phyloP scores from a whole-genome alignment of 1,284 basidiomycete species.

The Leccinum pallidistipes region DNA sequence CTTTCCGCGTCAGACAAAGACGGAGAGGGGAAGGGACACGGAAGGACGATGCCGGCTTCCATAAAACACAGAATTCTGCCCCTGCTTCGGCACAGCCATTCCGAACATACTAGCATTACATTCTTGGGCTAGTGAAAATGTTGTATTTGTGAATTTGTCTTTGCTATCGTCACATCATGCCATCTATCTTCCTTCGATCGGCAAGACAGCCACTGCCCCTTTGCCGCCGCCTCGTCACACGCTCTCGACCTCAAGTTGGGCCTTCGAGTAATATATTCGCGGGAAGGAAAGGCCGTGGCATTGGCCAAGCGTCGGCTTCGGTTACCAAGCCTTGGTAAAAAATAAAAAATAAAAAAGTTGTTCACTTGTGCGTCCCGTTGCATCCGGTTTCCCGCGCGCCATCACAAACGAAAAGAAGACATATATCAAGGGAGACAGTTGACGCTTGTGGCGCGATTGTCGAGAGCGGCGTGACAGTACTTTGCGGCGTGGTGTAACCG shows the following conservation, averaged over 20 bases:
- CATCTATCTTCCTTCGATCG: conserved; percentile 9
- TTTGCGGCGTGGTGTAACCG: neutral
- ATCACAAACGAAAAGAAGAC: neutral
- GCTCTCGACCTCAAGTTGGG: neutral
- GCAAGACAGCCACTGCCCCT: conserved; percentile 3
- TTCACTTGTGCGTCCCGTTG: neutral
- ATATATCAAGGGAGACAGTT: neutral
- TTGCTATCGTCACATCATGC: conserved; percentile 11
- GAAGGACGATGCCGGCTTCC: neutral
- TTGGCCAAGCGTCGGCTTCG: neutral
- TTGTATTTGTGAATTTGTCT: conserved; percentile 9
- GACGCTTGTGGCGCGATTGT: neutral
- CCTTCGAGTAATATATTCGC: conserved; percentile 17
- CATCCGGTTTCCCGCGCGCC: neutral
- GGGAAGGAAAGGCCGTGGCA: conserved; percentile 13
- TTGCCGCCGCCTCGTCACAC: neutral
- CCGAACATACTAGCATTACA: conserved; percentile 3
- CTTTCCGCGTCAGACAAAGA: conserved; percentile 6
- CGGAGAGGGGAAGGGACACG: neutral
- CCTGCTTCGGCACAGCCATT: conserved; percentile 14
- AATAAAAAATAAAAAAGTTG: conserved; percentile 1
- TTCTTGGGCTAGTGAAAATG: neutral
- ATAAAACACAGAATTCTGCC: conserved; percentile 4
- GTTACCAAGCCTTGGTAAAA: neutral
- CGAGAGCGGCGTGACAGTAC: neutral